These are phyloP conservation scores for Mimosa bimucronata DNA, from an alignment of 306 rosid species.

Conservation along the genomic window DNA sequence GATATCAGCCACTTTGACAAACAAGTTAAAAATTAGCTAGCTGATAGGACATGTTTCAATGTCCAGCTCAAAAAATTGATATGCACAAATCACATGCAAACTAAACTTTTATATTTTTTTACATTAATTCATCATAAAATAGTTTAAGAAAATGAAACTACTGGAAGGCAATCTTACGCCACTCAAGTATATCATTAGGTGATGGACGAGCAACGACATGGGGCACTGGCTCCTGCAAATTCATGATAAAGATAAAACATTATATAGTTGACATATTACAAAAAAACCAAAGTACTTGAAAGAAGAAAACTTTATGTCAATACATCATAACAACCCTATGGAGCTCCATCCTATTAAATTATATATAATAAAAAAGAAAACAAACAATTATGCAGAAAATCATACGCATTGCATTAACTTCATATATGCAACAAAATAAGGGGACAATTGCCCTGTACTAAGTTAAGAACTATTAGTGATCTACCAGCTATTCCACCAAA, in stretches of 20 bases:
- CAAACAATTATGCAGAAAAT: constrained; percentile 19
- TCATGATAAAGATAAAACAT: constrained; percentile 39
- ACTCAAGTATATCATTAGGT: constrained; percentile 96
- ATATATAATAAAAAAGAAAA: constrained; percentile 10
- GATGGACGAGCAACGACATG: constrained; percentile 94
- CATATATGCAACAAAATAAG: constrained; percentile 28
- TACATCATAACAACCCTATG: constrained; percentile 9
- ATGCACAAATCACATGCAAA: background rate
- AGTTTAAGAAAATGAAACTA: constrained; percentile 3
- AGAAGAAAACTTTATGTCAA: background rate
- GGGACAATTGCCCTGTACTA: background rate
- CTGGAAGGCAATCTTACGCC: constrained; percentile 83
- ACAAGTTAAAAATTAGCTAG: constrained; percentile 30
- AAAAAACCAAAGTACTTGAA: background rate
- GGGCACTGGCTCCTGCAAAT: constrained; percentile 90
- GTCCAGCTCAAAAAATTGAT: background rate
- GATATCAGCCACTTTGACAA: constrained; percentile 34
- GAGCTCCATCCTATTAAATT: background rate
- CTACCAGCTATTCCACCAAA: constrained; percentile 24
- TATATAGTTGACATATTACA: constrained; percentile 13
- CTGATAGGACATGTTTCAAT: background rate
- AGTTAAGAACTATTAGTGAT: constrained; percentile 9
- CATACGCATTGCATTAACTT: constrained; percentile 9
- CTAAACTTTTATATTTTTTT: background rate
- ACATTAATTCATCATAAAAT: constrained; percentile 9